Conservation (phyloP, 23 red algal genomes). For the Gracilaria domingensis region DNA sequence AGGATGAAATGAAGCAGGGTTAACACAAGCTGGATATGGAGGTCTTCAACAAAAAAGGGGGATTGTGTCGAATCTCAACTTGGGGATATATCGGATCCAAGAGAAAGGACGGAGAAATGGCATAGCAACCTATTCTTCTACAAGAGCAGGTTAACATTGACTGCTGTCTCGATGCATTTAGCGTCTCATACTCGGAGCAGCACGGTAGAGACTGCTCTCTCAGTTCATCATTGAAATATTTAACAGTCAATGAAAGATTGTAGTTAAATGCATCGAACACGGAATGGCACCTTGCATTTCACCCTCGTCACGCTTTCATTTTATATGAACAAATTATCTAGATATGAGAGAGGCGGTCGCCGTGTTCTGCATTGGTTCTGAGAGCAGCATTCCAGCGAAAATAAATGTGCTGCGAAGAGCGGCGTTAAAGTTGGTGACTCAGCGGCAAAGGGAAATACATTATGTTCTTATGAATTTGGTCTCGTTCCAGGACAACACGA, state of each 20-base stretch:
- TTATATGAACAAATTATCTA: not conserved
- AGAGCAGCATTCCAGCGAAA: constrained; percentile 9
- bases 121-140: not conserved
- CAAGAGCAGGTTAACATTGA: not conserved
- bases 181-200: not conserved
- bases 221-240: not conserved
- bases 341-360: not conserved
- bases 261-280: not conserved
- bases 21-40: too few species aligned
- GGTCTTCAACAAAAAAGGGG: not conserved
- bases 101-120: not conserved
- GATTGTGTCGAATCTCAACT: not conserved
- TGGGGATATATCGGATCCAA: not conserved
- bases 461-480: not conserved
- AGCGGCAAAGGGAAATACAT: not conserved
- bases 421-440: not conserved
- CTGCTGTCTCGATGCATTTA: constrained; percentile 3
- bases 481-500: not conserved
- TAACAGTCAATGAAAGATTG: not conserved
- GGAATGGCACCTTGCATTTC: constrained; percentile 25
- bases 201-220: not conserved
- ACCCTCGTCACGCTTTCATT: not conserved
- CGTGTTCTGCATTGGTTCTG: not conserved
- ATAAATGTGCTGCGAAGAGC: not conserved
- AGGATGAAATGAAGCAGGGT: not conserved